Base-by-base conservation (phyloP, 805 yeast species). In the Metschnikowia baotianmanensis region DNA sequence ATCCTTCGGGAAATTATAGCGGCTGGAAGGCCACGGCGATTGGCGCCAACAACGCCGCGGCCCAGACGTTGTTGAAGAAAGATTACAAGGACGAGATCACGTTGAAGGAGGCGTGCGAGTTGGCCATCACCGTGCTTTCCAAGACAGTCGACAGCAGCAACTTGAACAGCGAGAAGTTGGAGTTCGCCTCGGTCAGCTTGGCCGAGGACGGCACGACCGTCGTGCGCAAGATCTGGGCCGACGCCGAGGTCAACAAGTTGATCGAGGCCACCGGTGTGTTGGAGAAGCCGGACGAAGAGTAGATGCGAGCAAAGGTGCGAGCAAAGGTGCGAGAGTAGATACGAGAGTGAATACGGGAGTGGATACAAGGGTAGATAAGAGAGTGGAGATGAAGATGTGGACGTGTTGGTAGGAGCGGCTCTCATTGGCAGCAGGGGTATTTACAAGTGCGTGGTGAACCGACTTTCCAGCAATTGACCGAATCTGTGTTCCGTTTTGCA, bases 1-100 rank as follows among this genome's bases (percentile, higher is more conserved):
- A 93, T 61, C 99, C 99, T 11, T 86, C 96, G 0, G 99, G 99
- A 20, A 93, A 93, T 67, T 93, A 90, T 63, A 80, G 95, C 16
- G 98, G 99, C 19, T 93, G 99, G 99, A 89, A 86, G 66, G 99
- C 99, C 31, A 91, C 96, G 24, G 77, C 88, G 53, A 90, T 93
- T 45, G 99, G 99, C 30, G 96, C 97, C 36, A 93, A 93, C 69
- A 89, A 88, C 49, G 79, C 96, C 6, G 90, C 96, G 32, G 97
- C 97, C 1, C 99, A 93, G 69, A 91, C 99, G 1, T 69, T 93
- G 49, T 74, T 93, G 59, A 93, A 93, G 67, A 96, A 90, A 69
- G 99, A 93, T 56, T 93, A 86, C 71, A 88, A 85, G 60, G 91
- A 86, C 53, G 93, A 85, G 42, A 64, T 87, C 53, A 62, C 74